Evolutionary conservation across 331 rosid genomes (phyloP), one percentile per base, ranked within the genome.

Genomic region (Erythrophleum ivorense): DNA sequence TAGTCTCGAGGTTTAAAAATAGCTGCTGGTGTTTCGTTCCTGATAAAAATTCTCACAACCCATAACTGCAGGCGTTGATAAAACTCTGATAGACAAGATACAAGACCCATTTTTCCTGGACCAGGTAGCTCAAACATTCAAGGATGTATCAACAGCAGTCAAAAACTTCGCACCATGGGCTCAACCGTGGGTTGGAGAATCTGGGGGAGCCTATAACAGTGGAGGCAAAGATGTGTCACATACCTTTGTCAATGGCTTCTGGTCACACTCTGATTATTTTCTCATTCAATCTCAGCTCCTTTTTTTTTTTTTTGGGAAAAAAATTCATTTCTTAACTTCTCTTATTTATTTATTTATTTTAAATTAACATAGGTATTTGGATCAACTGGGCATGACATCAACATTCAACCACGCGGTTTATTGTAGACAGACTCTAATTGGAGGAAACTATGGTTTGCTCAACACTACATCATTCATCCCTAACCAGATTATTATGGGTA

Each of bases 161-260:
- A 40, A 77, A 46, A 67, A 85, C 8, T 78, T 74, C 45, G 58
- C 82, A 0, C 91, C 92, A 36, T 73, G 84, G 88, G 80, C 92
- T 10, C 85, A 78, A 29, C 76, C 90, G 9, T 90, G 98, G 97
- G 87, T 94, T 78, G 95, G 95, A 11, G 97, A 94, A 84, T 66
- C 94, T 34, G 97, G 98, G 12, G 98, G 98, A 71, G 94, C 98
- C 66, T 94, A 62, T 78, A 86, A 90, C 15, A 91, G 97, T 73
- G 98, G 98, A 31, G 92, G 92, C 81, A 87, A 41, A 83, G 59
- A 80, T 68, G 91, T 92, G 41, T 88, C 94, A 24, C 88, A 90
- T 34, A 86, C 91, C 49, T 90, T 94, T 81, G 94, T 72, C 7
- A 36, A 87, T 82, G 93, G 94, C 54, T 92, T 91, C 73, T 93